Percentiles rank a stretch among this genome's conserved stretches.
These are phyloP conservation scores for Arachnomyces sp. DNA, from an alignment of 2,329 filamentous ascomycete species.

Conservation along the genomic window DNA sequence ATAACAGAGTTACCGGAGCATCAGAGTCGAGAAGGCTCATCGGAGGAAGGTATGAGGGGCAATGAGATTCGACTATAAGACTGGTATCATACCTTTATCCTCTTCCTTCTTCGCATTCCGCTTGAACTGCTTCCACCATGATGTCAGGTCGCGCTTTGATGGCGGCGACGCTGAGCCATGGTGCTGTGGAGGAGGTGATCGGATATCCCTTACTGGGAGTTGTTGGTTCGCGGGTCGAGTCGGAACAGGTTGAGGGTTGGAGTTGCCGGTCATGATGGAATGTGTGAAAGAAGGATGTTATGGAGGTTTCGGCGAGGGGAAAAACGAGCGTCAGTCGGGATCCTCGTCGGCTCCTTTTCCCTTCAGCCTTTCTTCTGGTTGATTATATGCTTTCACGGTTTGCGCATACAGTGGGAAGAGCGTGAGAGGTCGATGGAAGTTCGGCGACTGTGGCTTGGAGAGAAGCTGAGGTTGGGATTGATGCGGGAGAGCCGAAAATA, in stretches of 20 bases:
- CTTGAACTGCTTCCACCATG: conserved; percentile 97
- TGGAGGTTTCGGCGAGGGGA: too few relatives aligned
- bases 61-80: not conserved
- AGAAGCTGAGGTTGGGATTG: not conserved
- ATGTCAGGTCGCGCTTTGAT: conserved; percentile 78
- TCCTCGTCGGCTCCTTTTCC: too few relatives aligned
- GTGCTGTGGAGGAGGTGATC: conserved; percentile 27
- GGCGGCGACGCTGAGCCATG: conserved; percentile 59
- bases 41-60: not conserved
- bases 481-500: too few relatives aligned
- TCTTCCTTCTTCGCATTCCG: conserved; percentile 56
- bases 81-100: conserved; percentile 47
- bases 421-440: conserved; percentile 1
- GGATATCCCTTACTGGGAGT: not conserved
- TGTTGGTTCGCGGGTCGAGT: too few relatives aligned
- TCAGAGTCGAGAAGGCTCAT: not conserved
- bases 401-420: too few relatives aligned
- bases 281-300: too few relatives aligned
- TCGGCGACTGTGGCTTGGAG: conserved; percentile 4
- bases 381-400: too few relatives aligned
- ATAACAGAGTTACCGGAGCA: not conserved
- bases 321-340: too few relatives aligned
- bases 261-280: too few relatives aligned
- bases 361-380: too few relatives aligned
- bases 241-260: too few relatives aligned